phyloP scores from a whole-genome alignment of 176 grass and related monocot genomes.

The Carex cristatella region DNA sequence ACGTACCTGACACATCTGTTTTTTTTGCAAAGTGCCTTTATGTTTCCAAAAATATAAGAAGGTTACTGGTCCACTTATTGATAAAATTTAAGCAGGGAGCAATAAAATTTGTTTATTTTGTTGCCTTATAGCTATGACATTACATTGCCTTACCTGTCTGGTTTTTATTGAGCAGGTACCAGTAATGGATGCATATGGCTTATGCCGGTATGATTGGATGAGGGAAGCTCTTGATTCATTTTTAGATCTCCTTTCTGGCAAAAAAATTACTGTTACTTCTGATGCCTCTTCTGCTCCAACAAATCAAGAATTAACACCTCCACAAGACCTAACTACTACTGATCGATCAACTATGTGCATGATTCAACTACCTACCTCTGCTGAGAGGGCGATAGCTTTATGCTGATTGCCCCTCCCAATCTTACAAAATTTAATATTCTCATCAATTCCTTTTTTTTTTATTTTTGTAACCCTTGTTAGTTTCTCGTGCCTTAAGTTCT shows the following conservation, averaged over 20 bases:
- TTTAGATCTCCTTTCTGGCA: constrained; percentile 24
- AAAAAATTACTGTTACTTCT: constrained; percentile 20
- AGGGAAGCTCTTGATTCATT: constrained; percentile 64
- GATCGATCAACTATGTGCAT: constrained; percentile 47
- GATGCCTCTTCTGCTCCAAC: constrained; percentile 18
- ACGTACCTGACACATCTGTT: neutral
- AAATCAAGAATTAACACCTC: constrained; percentile 10
- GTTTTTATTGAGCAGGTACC: constrained; percentile 38
- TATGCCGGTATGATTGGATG: constrained; percentile 92
- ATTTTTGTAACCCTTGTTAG: neutral
- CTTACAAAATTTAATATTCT: constrained; percentile 13
- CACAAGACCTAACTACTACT: constrained; percentile 16
- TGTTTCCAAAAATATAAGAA: neutral
- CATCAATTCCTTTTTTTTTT: neutral
- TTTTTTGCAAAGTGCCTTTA: neutral
- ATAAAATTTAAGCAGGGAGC: neutral
- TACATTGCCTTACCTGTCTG: neutral
- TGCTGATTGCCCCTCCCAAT: constrained; percentile 33
- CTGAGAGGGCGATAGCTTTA: constrained; percentile 49
- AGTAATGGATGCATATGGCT: constrained; percentile 40
- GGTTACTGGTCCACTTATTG: neutral
- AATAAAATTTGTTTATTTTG: neutral
- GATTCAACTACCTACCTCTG: constrained; percentile 40
- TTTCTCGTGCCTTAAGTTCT: neutral
- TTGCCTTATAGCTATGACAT: neutral